Base-by-base conservation (phyloP, 2,329 filamentous ascomycete genomes). In the Daldinia eschscholtzii region DNA sequence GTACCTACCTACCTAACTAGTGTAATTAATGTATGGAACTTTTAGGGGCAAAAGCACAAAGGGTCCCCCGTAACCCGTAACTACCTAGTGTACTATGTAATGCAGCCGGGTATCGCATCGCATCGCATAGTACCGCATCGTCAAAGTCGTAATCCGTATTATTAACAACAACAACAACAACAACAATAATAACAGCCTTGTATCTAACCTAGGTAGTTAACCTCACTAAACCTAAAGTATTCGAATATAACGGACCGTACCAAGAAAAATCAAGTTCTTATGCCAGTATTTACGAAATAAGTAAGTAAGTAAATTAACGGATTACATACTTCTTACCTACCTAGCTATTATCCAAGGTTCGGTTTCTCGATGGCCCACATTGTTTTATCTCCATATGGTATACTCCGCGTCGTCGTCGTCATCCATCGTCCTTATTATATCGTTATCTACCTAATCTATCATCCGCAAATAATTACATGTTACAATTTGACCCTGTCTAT, bases 31-130 rank as follows among this genome's bases (percentile, higher is more conserved):
- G 13, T 42, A 15, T 20, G 12, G 15, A 42, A 20, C 41, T 42
- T 42, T 20, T 18, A 42, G 41, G 41, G 41, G 41, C 6, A 52
- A 52, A 52, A 52, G 46, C 46, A 52, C 46, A 52, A 18, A 52
- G 46, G 46, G 46, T 52, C 46, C 46, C 46, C 10, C 6, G 3
- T 39, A 15, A 42, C 41, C 10, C 5, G 7, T 35, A 35, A 35
- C 7, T 35, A 35, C 33, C 30, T 33, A 33, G 6, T 33, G 30
- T 33, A 33, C 30, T 33, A 35, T 6, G 33, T 42, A 42, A 42
- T 42, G 35, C 35, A 13, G 35, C 35, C 2, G 35, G 3, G 39
- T 13, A 18, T n/a, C 39, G 39, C 15, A 37, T 37, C 30, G 39
- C 39, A 42, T 42, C 39, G 13, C 39, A 42, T 42, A n/a, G 33